Percentiles rank a stretch among this genome's conserved stretches.
Conservation (phyloP, 257 asterid genomes). For the Capsicum rhomboideum region DNA sequence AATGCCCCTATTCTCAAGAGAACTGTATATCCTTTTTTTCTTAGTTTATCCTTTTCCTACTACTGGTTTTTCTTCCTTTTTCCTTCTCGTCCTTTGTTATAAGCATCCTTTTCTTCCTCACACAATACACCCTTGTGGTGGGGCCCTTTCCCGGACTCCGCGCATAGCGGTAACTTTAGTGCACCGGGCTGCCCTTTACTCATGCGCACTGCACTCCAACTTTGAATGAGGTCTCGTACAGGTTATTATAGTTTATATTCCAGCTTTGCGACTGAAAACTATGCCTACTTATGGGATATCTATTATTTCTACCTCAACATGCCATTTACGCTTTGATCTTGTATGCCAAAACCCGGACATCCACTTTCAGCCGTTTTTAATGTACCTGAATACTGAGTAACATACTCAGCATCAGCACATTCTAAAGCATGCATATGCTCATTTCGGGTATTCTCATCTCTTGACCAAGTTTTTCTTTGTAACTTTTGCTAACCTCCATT, state of each 20-base stretch:
- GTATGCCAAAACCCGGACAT: neutral
- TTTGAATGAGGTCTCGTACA: neutral
- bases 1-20: neutral
- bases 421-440: neutral
- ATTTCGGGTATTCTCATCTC: neutral
- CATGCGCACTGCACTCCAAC: neutral
- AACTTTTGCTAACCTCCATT: constrained; percentile 4
- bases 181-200: too few species aligned
- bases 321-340: neutral
- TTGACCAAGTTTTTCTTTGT: neutral
- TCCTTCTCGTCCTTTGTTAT: neutral
- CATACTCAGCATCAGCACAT: neutral
- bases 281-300: neutral
- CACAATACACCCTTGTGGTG: too few species aligned
- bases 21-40: neutral
- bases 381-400: neutral
- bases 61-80: neutral
- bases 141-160: too few species aligned
- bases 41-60: neutral
- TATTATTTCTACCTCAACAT: neutral
- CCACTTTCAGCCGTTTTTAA: neutral
- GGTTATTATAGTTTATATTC: neutral
- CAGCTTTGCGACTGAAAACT: neutral
- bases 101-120: neutral
- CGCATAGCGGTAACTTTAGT: too few species aligned